These are phyloP conservation scores for Secale cereale DNA, from an alignment of 176 grass and related monocot genomes.

Conservation along the genomic window DNA sequence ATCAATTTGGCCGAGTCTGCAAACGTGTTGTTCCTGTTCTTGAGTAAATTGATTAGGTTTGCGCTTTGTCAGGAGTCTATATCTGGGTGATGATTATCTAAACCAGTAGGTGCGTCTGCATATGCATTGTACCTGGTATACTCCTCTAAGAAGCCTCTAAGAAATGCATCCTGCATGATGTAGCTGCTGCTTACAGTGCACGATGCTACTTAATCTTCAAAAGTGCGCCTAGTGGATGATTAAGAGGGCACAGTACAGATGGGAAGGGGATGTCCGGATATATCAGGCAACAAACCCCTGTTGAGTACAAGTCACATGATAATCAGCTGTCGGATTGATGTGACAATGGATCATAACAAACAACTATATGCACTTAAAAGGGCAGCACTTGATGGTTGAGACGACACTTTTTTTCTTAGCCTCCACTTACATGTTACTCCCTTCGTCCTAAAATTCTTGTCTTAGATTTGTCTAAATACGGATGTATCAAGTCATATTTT, in stretches of 20 bases:
- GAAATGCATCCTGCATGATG: conserved; percentile 13
- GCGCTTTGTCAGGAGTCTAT: not conserved
- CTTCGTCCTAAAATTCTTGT: no score
- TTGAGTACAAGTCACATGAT: not conserved
- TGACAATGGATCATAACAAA: not conserved
- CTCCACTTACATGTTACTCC: not conserved
- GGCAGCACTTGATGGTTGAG: not conserved
- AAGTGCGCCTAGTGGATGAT: not conserved
- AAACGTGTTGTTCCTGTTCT: no score
- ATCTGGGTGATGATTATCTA: no score
- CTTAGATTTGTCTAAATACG: no score
- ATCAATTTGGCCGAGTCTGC: not conserved
- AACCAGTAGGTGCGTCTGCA: not conserved
- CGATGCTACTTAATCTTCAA: not conserved
- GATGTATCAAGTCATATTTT: no score
- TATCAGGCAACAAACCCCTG: not conserved
- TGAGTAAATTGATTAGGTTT: not conserved
- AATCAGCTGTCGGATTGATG: not conserved
- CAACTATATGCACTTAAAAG: not conserved
- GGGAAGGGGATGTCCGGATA: not conserved
- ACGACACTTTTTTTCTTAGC: not conserved
- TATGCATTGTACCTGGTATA: not conserved
- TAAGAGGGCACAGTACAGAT: not conserved
- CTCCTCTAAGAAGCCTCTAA: no score
- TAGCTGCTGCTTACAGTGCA: not conserved